Percentiles rank a stretch among this genome's conserved stretches.
These are phyloP conservation scores for Leccinum griseonigrum DNA, from an alignment of 1,284 basidiomycete species.

Conservation along the genomic window DNA sequence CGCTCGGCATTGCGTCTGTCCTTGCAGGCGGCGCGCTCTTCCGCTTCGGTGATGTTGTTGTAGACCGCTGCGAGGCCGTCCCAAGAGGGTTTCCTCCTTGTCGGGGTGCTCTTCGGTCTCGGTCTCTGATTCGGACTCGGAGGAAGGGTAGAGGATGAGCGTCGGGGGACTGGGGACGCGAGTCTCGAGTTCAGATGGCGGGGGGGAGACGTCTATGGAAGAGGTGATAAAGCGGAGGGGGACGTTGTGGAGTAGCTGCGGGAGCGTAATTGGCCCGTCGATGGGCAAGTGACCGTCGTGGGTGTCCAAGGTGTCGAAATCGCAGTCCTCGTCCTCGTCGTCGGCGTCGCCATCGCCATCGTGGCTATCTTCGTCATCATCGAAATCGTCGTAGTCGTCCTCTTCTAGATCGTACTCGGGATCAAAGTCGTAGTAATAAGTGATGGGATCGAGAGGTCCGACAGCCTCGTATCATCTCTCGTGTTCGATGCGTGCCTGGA, in stretches of 20 bases:
- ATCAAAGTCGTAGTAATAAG: background rate
- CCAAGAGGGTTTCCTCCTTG: background rate
- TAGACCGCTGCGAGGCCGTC: background rate
- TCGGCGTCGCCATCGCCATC: background rate
- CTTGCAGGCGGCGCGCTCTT: slow-evolving; percentile 12
- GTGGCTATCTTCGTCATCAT: background rate
- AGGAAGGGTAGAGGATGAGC: background rate
- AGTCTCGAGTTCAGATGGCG: background rate
- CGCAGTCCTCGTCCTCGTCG: background rate
- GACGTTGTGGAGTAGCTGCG: slow-evolving; percentile 3
- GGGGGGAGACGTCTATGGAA: background rate
- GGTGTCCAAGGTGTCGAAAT: background rate
- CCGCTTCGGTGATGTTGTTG: slow-evolving; percentile 1
- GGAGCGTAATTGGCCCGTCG: slow-evolving; percentile 5
- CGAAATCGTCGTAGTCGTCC: background rate
- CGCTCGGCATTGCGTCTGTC: slow-evolving; percentile 13
- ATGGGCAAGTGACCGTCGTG: background rate
- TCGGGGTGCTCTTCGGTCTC: background rate
- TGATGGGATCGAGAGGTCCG: background rate
- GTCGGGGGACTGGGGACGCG: background rate
- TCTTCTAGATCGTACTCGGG: background rate
- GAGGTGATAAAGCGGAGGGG: background rate
- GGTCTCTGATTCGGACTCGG: background rate
- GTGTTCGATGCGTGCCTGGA: slow-evolving; percentile 4
- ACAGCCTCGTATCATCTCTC: slow-evolving; percentile 1